Percentiles rank a stretch among this genome's conserved stretches.
phyloP scores from a whole-genome alignment of 805 yeast species.

The Barnettozyma siamensis region DNA sequence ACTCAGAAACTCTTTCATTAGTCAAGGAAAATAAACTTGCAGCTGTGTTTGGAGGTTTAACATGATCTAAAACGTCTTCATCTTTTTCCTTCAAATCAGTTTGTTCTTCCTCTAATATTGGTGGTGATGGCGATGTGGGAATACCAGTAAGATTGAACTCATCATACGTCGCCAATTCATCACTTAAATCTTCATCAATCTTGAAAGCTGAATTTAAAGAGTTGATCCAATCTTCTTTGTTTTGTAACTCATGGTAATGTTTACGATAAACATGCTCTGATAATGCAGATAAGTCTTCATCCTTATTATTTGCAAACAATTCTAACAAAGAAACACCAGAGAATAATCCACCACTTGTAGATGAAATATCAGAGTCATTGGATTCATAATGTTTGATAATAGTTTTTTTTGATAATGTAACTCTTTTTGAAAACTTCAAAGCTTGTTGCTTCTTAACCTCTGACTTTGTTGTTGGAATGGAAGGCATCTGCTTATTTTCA shows the following conservation, averaged over 20 bases:
- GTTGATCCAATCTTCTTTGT: slow-evolving; percentile 14
- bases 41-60: slow-evolving; percentile 4
- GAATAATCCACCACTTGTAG: neutral
- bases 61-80: neutral
- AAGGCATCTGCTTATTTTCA: no score
- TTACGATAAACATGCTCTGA: neutral
- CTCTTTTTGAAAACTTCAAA: neutral
- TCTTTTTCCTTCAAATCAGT: no score
- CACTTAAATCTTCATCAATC: slow-evolving; percentile 15
- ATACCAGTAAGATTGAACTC: slow-evolving; percentile 1
- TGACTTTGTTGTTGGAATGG: neutral
- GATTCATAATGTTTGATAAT: neutral
- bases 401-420: neutral
- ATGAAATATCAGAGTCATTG: slow-evolving; percentile 1
- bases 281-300: slow-evolving; percentile 3
- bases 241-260: slow-evolving; percentile 1
- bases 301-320: slow-evolving; percentile 4
- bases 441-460: no score
- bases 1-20: slow-evolving; percentile 7
- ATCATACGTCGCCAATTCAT: slow-evolving; percentile 9
- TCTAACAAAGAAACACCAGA: slow-evolving; percentile 9
- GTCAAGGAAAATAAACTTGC: slow-evolving; percentile 7
- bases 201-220: slow-evolving; percentile 17
- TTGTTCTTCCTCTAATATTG: neutral
- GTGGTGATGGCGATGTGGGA: neutral